phyloP scores from a whole-genome alignment of 2,329 filamentous ascomycete genomes.

The Endoconidiophora polonica region DNA sequence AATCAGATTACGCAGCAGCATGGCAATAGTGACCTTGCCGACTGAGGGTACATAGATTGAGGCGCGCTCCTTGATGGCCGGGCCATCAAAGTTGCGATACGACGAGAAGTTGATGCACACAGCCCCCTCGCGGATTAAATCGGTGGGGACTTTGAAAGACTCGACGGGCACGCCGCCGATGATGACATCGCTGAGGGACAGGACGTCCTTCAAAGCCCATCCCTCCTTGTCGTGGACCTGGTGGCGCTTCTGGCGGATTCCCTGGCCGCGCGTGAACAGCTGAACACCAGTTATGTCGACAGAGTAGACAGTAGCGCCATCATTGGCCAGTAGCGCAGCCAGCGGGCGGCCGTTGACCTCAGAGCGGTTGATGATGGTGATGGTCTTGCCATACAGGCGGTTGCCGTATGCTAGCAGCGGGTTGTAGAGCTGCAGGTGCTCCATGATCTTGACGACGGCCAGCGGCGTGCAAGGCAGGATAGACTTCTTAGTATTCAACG shows the following conservation, averaged over 20 bases:
- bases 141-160: slow-evolving; percentile 74
- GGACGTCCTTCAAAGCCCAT: slow-evolving; percentile 62
- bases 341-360: slow-evolving; percentile 91
- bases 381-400: slow-evolving; percentile 78
- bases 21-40: slow-evolving; percentile 91
- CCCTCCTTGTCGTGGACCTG: slow-evolving; percentile 71
- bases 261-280: slow-evolving; percentile 76
- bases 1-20: slow-evolving; percentile 74
- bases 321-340: slow-evolving; percentile 84
- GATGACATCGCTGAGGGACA: slow-evolving; percentile 82
- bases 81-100: slow-evolving; percentile 75
- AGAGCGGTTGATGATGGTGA: slow-evolving; percentile 90
- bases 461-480: slow-evolving; percentile 91
- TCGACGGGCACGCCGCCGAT: slow-evolving; percentile 84
- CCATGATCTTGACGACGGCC: slow-evolving; percentile 90
- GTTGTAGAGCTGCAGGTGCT: slow-evolving; percentile 94
- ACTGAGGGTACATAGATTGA: slow-evolving; percentile 95
- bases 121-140: slow-evolving; percentile 70
- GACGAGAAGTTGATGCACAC: slow-evolving; percentile 99
- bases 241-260: slow-evolving; percentile 71
- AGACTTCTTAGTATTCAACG: slow-evolving; percentile 64
- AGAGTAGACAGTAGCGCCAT: slow-evolving; percentile 88
- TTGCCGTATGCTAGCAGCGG: slow-evolving; percentile 84
- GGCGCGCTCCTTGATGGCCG: slow-evolving; percentile 83
- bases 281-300: slow-evolving; percentile 87